Conservation (phyloP, 306 rosid species). For the Sicyos baderoa region DNA sequence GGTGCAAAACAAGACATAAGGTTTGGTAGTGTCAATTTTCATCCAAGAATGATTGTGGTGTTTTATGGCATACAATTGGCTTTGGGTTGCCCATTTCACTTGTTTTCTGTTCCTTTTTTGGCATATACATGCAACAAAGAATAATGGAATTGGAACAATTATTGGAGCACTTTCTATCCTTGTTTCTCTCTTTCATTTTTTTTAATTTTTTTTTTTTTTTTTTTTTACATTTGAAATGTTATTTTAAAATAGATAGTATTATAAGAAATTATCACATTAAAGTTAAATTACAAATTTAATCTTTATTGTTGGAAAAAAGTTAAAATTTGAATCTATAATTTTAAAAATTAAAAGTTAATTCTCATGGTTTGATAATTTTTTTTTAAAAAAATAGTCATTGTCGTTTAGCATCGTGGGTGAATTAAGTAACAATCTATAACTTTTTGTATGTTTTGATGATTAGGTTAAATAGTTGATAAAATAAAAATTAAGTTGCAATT, state of each 20-base stretch:
- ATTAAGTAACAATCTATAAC: no score
- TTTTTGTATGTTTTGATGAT: no score
- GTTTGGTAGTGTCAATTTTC: conserved; percentile 1
- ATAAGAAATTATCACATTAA: not conserved
- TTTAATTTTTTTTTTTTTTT: not conserved
- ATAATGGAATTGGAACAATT: conserved; percentile 8
- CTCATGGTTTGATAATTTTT: no score
- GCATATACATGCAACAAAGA: conserved; percentile 9
- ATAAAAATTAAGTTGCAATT: no score
- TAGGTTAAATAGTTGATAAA: no score
- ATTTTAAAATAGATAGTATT: not conserved
- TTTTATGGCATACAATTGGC: not conserved
- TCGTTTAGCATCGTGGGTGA: no score
- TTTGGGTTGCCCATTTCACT: not conserved
- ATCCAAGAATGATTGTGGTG: not conserved
- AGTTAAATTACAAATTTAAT: no score
- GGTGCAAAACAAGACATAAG: not conserved
- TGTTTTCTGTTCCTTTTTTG: conserved; percentile 9
- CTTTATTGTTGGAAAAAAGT: no score
- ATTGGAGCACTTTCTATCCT: not conserved
- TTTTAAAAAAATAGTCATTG: no score
- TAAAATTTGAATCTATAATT: no score
- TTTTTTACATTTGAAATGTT: not conserved
- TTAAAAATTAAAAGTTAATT: no score
- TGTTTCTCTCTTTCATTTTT: not conserved